Conservation (phyloP, 2,329 filamentous ascomycete genomes). For the Beauveria brongniartii region DNA sequence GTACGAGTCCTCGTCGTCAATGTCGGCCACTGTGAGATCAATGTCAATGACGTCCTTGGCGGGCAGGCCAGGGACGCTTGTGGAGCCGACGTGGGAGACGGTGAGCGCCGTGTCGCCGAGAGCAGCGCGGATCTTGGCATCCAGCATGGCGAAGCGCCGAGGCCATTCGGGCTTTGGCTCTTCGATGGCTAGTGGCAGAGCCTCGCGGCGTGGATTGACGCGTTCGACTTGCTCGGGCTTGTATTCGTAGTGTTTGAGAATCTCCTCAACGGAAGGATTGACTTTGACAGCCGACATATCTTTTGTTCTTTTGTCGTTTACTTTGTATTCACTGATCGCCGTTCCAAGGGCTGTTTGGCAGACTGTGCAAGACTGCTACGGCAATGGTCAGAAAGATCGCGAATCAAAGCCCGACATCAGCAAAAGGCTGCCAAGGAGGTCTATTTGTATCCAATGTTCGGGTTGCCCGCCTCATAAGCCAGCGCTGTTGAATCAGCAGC, state of each 20-base stretch:
- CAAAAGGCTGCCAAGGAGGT: neutral
- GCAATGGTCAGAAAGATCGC: no score
- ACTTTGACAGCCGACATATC: neutral
- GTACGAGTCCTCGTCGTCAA: conserved; percentile 29
- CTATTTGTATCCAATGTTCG: neutral
- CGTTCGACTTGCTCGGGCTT: conserved; percentile 9
- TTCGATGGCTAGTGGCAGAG: conserved; percentile 8
- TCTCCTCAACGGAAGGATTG: neutral
- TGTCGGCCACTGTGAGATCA: conserved; percentile 32
- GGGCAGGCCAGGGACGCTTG: conserved; percentile 33
- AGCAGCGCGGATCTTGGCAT: conserved; percentile 20
- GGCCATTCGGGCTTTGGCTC: conserved; percentile 10
- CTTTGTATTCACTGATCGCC: neutral
- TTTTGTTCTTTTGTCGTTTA: neutral
- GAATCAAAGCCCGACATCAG: neutral
- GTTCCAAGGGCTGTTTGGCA: no score
- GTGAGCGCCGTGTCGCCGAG: conserved; percentile 21
- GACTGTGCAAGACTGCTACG: no score
- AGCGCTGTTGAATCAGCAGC: neutral
- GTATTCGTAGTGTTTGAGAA: conserved; percentile 4
- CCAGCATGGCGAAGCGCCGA: conserved; percentile 18
- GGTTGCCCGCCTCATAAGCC: neutral
- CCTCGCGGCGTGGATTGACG: conserved; percentile 6
- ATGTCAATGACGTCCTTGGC: conserved; percentile 41
- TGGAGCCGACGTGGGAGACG: conserved; percentile 37